Evolutionary conservation across 257 asterid genomes (phyloP).

Genomic region (Nicotiana benthamiana): DNA sequence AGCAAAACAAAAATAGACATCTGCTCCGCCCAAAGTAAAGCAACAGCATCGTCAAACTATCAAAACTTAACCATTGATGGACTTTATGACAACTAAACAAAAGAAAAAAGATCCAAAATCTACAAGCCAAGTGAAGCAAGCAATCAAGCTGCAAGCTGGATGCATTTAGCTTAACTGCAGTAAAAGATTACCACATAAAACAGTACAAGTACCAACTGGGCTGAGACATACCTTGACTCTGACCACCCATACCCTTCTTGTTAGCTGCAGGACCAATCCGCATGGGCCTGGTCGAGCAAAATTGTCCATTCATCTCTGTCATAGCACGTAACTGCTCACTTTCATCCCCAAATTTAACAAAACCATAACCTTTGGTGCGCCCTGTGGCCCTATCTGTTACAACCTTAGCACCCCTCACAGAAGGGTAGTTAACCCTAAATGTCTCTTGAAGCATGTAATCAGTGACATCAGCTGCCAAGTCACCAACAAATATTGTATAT

Average conservation of each 20-base stretch:
- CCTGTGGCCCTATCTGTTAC: conserved; percentile 74
- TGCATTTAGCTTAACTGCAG: conserved; percentile 9
- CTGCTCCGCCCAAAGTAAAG: conserved; percentile 26
- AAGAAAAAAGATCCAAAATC: conserved; percentile 12
- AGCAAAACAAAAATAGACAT: conserved; percentile 4
- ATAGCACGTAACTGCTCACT: conserved; percentile 73
- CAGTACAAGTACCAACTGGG: background rate
- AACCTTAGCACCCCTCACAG: conserved; percentile 83
- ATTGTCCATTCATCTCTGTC: conserved; percentile 78
- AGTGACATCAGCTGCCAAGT: conserved; percentile 79
- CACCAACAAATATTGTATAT: conserved; percentile 76
- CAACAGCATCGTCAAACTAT: conserved; percentile 12
- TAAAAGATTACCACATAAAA: background rate
- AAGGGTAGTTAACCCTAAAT: conserved; percentile 46
- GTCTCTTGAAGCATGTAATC: conserved; percentile 69
- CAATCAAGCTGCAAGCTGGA: conserved; percentile 7
- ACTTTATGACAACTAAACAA: conserved; percentile 22
- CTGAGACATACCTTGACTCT: conserved; percentile 45
- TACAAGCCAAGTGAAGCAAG: conserved; percentile 15
- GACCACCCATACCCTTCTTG: conserved; percentile 45
- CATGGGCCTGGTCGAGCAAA: conserved; percentile 86
- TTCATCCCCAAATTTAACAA: conserved; percentile 80
- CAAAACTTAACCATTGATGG: conserved; percentile 26
- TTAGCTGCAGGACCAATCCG: conserved; percentile 86
- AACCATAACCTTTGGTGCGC: conserved; percentile 86